Evolutionary conservation across 176 grass and related monocot genomes (phyloP), one percentile per base, ranked within the genome.

Genomic region (Zoysia japonica): DNA sequence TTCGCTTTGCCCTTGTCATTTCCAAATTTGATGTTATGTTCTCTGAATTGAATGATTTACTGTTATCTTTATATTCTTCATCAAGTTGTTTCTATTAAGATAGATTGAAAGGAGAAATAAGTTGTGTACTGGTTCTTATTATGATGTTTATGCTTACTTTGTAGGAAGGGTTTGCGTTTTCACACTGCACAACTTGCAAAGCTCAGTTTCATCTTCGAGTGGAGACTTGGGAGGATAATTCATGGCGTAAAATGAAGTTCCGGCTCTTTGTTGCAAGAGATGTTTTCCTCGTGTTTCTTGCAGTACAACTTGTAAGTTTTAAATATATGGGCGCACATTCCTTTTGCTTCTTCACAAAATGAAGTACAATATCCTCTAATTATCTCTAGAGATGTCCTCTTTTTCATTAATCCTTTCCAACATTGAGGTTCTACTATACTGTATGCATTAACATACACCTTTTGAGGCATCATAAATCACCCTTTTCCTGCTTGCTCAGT

Each of bases 191-290:
- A 66, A 99, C 96, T 69, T 99, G 96, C 86, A 99, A 93, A 78
- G 96, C 92, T 59, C 96, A 88, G 47, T 99, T 99, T 86, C 96
- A 99, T 83, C 86, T 99, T 65, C 84, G 90, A 60, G 88, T 95
- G 36, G 90, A 95, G 77, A 83, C 89, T 78, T 88, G 88, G 80
- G 92, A 99, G 80, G 92, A 99, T 65, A 93, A 99, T 48, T 89
- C 96, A 40, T 99, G 96, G 92, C 92, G 92, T 79, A 94, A 99
- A 92, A 99, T 93, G 80, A 99, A 99, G 72, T 95, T 99, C 67
- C 88, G 90, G 6, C 76, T 95, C 67, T 99, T 99, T 49, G 92
- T 95, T 48, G 90, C 92, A 9, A 92, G 96, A 87, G 96, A 99
- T 91, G 90, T 99, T 78, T 64, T 99, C 43, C 92, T 99, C 2